Evolutionary conservation across 2,329 filamentous ascomycete genomes (phyloP).

Genomic region (Fusarium pininemorale): DNA sequence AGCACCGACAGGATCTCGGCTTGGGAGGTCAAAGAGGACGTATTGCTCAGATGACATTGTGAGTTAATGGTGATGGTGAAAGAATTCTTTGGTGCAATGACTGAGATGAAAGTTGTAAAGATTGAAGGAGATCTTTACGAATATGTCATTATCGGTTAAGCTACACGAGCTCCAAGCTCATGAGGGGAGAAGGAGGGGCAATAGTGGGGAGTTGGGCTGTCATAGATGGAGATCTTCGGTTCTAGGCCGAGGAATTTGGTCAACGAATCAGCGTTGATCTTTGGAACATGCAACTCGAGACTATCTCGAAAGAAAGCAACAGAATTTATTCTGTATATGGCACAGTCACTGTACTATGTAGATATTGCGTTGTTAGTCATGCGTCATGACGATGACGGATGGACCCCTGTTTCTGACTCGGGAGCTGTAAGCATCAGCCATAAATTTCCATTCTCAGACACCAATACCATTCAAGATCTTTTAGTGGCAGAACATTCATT

Average conservation of each 20-base stretch:
- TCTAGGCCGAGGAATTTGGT: background rate
- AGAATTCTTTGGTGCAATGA: rapidly evolving
- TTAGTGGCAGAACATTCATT: rapidly evolving
- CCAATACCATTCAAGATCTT: background rate
- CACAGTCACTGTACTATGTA: no score
- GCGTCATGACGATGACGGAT: background rate
- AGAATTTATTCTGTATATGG: background rate
- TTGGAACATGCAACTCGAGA: background rate
- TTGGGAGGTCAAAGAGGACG: constrained; percentile 71
- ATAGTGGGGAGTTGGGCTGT: constrained; percentile 22
- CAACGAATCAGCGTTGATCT: background rate
- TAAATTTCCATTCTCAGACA: rapidly evolving
- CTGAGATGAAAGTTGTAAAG: background rate
- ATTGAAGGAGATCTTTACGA: background rate
- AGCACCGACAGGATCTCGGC: constrained; percentile 53
- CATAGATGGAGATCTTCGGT: background rate
- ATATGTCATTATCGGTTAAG: background rate
- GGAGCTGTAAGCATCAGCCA: background rate
- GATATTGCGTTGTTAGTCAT: no score
- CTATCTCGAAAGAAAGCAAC: background rate
- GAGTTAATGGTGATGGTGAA: background rate
- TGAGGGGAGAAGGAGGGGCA: constrained; percentile 17
- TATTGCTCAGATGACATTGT: constrained; percentile 52
- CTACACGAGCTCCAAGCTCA: constrained; percentile 1
- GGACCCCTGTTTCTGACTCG: background rate